Base-by-base conservation (phyloP, 768 basidiomycete species). In the Tephrocybe sp. region DNA sequence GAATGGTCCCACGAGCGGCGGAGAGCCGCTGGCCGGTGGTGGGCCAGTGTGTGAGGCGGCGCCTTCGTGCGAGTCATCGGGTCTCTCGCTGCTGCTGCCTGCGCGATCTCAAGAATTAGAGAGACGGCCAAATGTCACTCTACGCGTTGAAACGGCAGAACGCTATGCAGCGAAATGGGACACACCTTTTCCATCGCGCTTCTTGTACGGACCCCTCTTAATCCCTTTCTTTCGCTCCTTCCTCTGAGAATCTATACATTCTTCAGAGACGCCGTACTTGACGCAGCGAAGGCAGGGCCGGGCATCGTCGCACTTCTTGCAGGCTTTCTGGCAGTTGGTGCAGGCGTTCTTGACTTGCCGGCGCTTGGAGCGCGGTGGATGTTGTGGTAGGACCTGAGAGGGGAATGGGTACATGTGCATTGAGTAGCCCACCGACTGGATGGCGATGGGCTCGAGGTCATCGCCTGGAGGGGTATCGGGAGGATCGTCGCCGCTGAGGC, bases 281-380 rank as follows among this genome's bases (percentile, higher is more conserved):
- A 92, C 86, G 60, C 94, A 97, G 53, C 94, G 86, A 49, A 90
- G 86, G 67, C 94, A 97, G 53, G 93, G 93, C 55, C 93, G 80
- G 59, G 87, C 91, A 60, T 91, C 89, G 69, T 92, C 91, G 64
- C 89, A 92, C 66, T 92, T 91, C 76, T 92, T 92, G 77, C 89
- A 92, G 2, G 90, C 87, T 65, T 89, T 91, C 68, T 92, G 91
- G 63, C 91, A 92, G 56, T 89, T 89, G 26, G 89, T 92, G 68
- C 91, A 92, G 44, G 90, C 90, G 56, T 91, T 92, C 78, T 92
- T 92, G 74, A 92, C 91, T 61, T 92, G 90, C 45, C 86, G 76
- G 56, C 90, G 88, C 69, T 92, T 92, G 31, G 86, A 75, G 56
- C 85, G 84, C 52, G 78, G 73, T 19, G 78, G 74, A 55, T 77